Evolutionary conservation across 2,329 filamentous ascomycete species (phyloP), one percentile per base, ranked within the genome.

Genomic region (Cordyceps javanica): DNA sequence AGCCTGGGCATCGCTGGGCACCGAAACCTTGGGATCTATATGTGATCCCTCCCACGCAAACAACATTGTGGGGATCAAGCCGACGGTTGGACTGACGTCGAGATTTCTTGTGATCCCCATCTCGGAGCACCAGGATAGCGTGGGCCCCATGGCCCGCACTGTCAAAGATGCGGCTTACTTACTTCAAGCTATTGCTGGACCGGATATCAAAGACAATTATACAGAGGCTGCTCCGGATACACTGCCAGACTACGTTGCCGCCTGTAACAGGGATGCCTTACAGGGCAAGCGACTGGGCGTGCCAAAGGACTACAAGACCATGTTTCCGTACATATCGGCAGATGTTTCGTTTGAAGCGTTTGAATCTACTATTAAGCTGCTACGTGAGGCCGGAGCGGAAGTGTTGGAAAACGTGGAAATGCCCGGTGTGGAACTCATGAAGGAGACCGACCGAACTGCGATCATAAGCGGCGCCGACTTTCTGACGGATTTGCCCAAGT

Each of bases 11-110:
- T 46, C 53, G n/a, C 48, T 60, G 6, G 58, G 58, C 19, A 57
- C 7, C 82, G 86, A 87, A 67, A 89, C 86, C 0, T 76, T 77
- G 59, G 86, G 86, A 3, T 86, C 81, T 19, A 87, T 90, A 55
- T 66, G 88, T 4, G 76, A 75, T 10, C 87, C 87, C 0, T 66
- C 73, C 0, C 64, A 69, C 44, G 52, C 60, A 5, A 87, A 82
- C 71, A 86, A 86, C 58, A 67, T 89, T 4, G 86, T 88, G 0
- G 87, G 86, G 0, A 83, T 90, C 64, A 87, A 86, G 68, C 84
- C 86, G 0, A 86, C 85, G 0, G 81, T 88, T 3, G 87, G 87
- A 0, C 71, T 89, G 2, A 87, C 82, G 0, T 86, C 82, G 5
- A 75, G 83, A 23, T 70, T 79, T 59, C 73, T 87, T 5, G 86